Evolutionary conservation across 805 yeast species (phyloP).

Genomic region (Wickerhamomyces silvicola): DNA sequence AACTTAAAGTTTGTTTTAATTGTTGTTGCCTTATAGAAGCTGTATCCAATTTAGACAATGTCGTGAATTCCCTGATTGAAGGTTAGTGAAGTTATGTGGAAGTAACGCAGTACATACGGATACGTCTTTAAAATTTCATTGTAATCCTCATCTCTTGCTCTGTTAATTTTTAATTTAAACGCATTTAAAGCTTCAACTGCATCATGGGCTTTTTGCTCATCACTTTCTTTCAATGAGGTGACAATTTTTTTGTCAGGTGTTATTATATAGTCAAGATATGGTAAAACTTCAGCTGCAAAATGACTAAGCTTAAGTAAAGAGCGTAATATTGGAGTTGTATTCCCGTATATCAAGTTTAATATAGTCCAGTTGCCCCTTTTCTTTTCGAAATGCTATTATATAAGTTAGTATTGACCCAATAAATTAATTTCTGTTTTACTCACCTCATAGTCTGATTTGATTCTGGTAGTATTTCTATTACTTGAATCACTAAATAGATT

Average conservation of each 20-base stretch:
- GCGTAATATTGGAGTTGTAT: constrained; percentile 10
- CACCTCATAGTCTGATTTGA: constrained; percentile 26
- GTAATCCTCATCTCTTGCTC: constrained; percentile 23
- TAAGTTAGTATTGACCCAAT: too few species aligned
- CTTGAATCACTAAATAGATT: constrained; percentile 56
- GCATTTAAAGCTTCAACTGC: constrained; percentile 33
- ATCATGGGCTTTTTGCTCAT: constrained; percentile 24
- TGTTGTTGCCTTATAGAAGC: constrained; percentile 12
- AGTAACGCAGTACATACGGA: too few species aligned
- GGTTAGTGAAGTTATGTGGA: too few species aligned
- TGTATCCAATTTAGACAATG: constrained; percentile 17
- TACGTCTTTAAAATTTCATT: constrained; percentile 20
- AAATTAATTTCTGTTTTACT: too few species aligned
- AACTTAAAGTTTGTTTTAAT: constrained; percentile 16
- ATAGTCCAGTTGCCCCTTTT: constrained; percentile 10
- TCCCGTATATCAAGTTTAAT: constrained; percentile 6
- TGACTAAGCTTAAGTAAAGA: constrained; percentile 8
- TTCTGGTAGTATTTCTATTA: constrained; percentile 28
- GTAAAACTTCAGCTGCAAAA: constrained; percentile 27
- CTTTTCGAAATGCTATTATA: constrained; percentile 18
- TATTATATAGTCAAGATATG: constrained; percentile 27
- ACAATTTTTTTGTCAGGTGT: constrained; percentile 21
- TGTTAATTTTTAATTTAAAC: constrained; percentile 35
- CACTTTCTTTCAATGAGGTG: constrained; percentile 18
- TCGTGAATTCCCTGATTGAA: constrained; percentile 18